Conservation (phyloP, 331 rosid genomes). For the Erythrophleum ivorense region DNA sequence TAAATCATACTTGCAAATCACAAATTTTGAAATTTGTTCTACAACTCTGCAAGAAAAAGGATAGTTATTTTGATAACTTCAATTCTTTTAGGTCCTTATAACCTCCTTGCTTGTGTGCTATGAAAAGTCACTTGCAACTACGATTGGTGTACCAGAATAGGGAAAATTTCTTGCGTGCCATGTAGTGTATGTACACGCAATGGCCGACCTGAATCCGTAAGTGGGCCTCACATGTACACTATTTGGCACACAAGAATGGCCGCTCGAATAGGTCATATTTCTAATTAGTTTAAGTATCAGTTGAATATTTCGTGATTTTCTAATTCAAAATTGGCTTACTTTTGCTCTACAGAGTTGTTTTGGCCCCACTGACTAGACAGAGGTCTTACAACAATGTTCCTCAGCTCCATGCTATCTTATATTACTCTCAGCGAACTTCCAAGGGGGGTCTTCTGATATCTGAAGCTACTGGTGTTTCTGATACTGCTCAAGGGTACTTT, state of each 20-base stretch:
- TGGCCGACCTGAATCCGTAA: too few relatives aligned
- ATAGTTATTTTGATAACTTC: background rate
- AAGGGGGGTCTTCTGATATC: background rate
- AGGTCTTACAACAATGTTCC: slow-evolving; percentile 27
- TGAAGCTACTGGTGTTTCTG: slow-evolving; percentile 21
- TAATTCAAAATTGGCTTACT: background rate
- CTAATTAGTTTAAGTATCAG: background rate
- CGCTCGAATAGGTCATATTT: background rate
- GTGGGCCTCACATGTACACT: too few relatives aligned
- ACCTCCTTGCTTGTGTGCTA: background rate
- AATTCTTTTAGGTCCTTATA: background rate
- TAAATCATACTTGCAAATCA: background rate
- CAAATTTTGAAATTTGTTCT: background rate
- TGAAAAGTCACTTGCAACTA: background rate
- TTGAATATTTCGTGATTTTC: background rate
- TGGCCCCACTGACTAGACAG: slow-evolving; percentile 15
- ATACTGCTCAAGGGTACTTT: slow-evolving; percentile 12
- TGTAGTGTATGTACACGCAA: too few relatives aligned
- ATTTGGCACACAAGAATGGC: too few relatives aligned
- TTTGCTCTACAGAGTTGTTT: slow-evolving; percentile 14
- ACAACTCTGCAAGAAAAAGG: background rate
- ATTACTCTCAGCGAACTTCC: slow-evolving; percentile 14
- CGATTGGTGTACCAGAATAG: background rate
- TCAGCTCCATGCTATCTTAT: slow-evolving; percentile 21
- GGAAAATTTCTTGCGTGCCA: background rate